A percentile compares a stretch with the other conserved stretches of the same genome.
phyloP scores from a whole-genome alignment of 2,329 filamentous ascomycete species.

The Raffaelea arxii region DNA sequence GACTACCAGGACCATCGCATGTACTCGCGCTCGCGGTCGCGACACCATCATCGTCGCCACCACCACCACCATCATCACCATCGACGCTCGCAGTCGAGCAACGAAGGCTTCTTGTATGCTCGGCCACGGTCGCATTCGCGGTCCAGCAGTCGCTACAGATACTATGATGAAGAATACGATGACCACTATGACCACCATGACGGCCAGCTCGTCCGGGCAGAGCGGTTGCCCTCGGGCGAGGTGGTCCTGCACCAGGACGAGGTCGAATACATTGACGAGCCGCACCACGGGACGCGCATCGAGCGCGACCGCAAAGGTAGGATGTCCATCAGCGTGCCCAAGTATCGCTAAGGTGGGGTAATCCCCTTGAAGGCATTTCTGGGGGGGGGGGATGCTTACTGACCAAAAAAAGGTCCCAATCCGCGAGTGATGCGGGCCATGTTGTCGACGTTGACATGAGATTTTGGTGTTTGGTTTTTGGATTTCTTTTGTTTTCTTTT shows the following conservation, averaged over 20 bases:
- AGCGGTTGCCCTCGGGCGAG: conserved; percentile 49
- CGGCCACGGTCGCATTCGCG: conserved; percentile 57
- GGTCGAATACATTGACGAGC: conserved; percentile 45
- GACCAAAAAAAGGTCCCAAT: not conserved
- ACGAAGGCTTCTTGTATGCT: conserved; percentile 51
- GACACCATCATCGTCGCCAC: conserved; percentile 15
- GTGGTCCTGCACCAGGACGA: conserved; percentile 54
- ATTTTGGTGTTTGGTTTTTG: not conserved
- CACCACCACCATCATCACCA: conserved; percentile 13
- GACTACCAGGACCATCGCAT: not conserved
- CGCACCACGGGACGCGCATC: conserved; percentile 53
- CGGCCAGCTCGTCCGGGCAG: conserved; percentile 44
- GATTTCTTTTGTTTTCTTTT: not conserved
- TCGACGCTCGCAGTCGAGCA: conserved; percentile 19
- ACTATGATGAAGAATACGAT: conserved; percentile 60
- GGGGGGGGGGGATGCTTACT: too few species aligned
- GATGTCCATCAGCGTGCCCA: conserved; percentile 76
- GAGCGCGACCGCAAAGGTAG: conserved; percentile 94
- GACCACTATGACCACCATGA: conserved; percentile 36
- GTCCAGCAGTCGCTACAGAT: conserved; percentile 25
- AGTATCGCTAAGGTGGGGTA: conserved; percentile 42
- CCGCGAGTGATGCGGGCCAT: not conserved
- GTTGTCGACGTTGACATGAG: not conserved
- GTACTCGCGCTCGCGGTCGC: conserved; percentile 12
- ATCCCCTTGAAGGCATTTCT: not conserved